Percentiles rank a stretch among this genome's conserved stretches.
phyloP scores from a whole-genome alignment of 495 filamentous ascomycete species.

The Cudoniella acicularis region DNA sequence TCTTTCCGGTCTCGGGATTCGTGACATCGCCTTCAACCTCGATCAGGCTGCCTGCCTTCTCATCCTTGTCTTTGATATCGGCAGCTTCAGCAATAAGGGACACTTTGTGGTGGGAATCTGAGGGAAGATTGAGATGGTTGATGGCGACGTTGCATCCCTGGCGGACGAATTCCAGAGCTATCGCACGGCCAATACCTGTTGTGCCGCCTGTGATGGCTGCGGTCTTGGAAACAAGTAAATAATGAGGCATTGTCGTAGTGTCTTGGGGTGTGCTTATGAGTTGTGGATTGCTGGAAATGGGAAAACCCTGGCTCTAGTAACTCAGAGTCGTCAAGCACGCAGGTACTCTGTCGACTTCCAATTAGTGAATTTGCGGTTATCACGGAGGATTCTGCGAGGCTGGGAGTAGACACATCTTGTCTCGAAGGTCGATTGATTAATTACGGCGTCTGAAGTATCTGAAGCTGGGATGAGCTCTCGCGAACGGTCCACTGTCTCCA shows the following conservation, averaged over 20 bases:
- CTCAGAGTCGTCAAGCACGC: no score
- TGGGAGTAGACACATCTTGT: not conserved
- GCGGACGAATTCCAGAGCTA: slow-evolving; percentile 64
- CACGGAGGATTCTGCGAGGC: not conserved
- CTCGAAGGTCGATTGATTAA: not conserved
- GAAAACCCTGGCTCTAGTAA: no score
- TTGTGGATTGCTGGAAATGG: not conserved
- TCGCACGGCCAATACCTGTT: slow-evolving; percentile 74
- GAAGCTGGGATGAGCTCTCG: not conserved
- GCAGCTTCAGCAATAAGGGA: slow-evolving; percentile 52
- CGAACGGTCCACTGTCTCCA: not conserved
- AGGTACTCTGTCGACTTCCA: no score
- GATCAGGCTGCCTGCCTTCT: slow-evolving; percentile 46
- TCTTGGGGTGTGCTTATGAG: not conserved
- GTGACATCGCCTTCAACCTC: slow-evolving; percentile 65
- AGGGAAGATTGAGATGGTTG: slow-evolving; percentile 62
- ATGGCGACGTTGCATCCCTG: slow-evolving; percentile 67
- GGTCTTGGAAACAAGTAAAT: slow-evolving; percentile 61
- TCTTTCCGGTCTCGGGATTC: slow-evolving; percentile 55
- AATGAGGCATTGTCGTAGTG: slow-evolving; percentile 11
- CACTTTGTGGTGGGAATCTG: slow-evolving; percentile 49
- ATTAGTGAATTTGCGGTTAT: not conserved
- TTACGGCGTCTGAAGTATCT: not conserved
- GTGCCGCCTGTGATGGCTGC: slow-evolving; percentile 74
- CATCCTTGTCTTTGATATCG: slow-evolving; percentile 29